A percentile compares a stretch with the other conserved stretches of the same genome.
Evolutionary conservation across 176 grass and related monocot genomes (phyloP).

Genomic region (Miscanthus lutarioriparius): DNA sequence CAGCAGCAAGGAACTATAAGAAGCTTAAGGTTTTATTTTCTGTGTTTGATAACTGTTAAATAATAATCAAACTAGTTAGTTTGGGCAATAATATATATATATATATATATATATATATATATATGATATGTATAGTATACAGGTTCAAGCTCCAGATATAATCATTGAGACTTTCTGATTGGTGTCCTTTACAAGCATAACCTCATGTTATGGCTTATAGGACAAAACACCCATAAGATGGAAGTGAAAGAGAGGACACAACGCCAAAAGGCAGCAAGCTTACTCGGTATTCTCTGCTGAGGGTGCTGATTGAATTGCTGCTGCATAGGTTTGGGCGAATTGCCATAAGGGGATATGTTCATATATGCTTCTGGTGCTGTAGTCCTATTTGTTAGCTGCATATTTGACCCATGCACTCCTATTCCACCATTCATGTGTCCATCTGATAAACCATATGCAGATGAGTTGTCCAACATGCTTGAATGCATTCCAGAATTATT

Average conservation of each 20-base stretch:
- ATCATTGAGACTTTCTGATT: constrained; percentile 17
- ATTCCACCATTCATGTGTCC: constrained; percentile 77
- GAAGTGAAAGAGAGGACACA: constrained; percentile 27
- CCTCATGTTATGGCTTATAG: constrained; percentile 14
- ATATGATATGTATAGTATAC: constrained; percentile 16
- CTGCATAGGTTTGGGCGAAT: constrained; percentile 75
- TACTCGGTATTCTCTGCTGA: constrained; percentile 86
- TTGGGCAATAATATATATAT: not conserved
- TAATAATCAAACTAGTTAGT: not conserved
- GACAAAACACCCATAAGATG: constrained; percentile 6
- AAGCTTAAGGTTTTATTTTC: constrained; percentile 7
- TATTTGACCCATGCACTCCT: constrained; percentile 66
- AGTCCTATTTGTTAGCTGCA: constrained; percentile 65
- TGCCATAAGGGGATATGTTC: constrained; percentile 57
- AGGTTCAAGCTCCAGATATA: constrained; percentile 12
- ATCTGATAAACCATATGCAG: constrained; percentile 69
- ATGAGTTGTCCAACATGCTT: constrained; percentile 70
- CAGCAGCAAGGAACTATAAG: constrained; percentile 24
- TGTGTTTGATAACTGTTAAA: not conserved
- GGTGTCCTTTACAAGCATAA: constrained; percentile 22
- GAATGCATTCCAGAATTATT: constrained; percentile 69
- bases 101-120: not conserved
- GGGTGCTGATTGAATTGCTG: constrained; percentile 78
- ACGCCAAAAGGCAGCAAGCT: constrained; percentile 31
- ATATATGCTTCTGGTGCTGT: constrained; percentile 68